Evolutionary conservation across 2,329 filamentous ascomycete genomes (phyloP).

Genomic region (Pseudofabraea citricarpa): DNA sequence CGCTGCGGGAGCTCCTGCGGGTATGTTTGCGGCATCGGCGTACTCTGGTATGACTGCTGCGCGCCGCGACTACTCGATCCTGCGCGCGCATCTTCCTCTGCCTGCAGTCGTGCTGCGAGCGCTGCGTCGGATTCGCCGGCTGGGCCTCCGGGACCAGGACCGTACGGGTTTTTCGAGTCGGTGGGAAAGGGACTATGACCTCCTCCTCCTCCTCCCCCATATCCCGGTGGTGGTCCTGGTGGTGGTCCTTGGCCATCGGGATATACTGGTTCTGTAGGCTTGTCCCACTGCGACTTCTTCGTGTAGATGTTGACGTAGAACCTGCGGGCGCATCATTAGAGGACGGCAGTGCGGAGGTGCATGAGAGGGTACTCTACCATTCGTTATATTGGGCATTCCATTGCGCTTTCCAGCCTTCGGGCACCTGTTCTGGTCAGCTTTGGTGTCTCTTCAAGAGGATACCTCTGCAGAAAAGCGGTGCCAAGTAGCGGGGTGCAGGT

Average conservation of each 20-base stretch:
- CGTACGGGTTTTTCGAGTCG: constrained; percentile 13
- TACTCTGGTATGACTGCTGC: constrained; percentile 20
- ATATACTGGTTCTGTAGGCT: constrained; percentile 65
- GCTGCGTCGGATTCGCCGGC: constrained; percentile 61
- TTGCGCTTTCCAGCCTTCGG: constrained; percentile 79
- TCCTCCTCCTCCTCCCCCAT: constrained; percentile 45
- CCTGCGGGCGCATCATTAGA: constrained; percentile 40
- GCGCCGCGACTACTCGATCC: constrained; percentile 12
- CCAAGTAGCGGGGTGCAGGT: background rate
- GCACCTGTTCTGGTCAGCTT: constrained; percentile 38
- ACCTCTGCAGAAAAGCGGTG: constrained; percentile 31
- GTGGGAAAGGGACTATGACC: too few relatives aligned
- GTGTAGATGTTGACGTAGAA: constrained; percentile 90
- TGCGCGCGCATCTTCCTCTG: constrained; percentile 70
- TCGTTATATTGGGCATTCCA: constrained; percentile 87
- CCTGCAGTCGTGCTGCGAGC: constrained; percentile 73
- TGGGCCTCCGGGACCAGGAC: constrained; percentile 10
- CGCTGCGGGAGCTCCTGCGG: constrained; percentile 38
- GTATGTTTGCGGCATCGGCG: constrained; percentile 23
- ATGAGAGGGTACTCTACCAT: constrained; percentile 48
- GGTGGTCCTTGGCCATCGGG: constrained; percentile 45
- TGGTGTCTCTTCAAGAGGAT: too few relatives aligned
- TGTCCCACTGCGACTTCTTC: constrained; percentile 88
- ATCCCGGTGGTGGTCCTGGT: constrained; percentile 64
- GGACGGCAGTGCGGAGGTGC: constrained; percentile 4